Percentiles rank a stretch among this genome's conserved stretches.
Evolutionary conservation across 768 basidiomycete species (phyloP).

Genomic region (Hortiboletus flavorubellus): DNA sequence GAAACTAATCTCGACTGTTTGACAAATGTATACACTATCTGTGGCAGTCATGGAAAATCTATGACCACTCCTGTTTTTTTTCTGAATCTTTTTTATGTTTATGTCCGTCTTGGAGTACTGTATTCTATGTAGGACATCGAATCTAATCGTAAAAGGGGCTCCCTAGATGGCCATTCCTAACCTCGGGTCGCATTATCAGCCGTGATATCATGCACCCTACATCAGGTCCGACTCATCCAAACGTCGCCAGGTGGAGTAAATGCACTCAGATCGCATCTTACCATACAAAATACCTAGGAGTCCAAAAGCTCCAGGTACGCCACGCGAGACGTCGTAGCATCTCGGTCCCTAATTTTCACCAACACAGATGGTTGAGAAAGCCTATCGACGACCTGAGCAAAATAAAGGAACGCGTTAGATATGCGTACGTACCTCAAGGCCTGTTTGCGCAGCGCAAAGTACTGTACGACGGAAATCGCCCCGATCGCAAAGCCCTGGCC

Average conservation of each 20-base stretch:
- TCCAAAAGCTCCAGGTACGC: conserved; percentile 44
- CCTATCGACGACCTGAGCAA: conserved; percentile 9
- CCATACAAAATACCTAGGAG: conserved; percentile 7
- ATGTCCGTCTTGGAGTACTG: no score
- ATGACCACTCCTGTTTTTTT: no score
- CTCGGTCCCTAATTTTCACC: conserved; percentile 64
- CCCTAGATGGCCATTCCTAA: no score
- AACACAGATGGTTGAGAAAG: conserved; percentile 35
- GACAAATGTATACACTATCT: no score
- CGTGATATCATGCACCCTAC: background rate
- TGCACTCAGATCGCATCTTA: background rate
- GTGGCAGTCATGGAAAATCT: no score
- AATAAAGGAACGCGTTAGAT: background rate
- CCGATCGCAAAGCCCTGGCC: conserved; percentile 80
- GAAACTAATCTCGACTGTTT: no score
- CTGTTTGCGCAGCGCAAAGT: conserved; percentile 54
- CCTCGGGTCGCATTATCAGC: no score
- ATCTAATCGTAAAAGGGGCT: no score
- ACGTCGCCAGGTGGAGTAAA: background rate
- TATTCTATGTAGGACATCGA: no score
- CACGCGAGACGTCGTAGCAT: conserved; percentile 50
- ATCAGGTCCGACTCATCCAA: background rate
- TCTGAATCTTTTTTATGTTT: no score
- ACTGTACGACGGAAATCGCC: conserved; percentile 54
- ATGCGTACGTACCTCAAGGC: conserved; percentile 32